Base-by-base conservation (phyloP, 495 filamentous ascomycete species). In the Podospora anserina region DNA sequence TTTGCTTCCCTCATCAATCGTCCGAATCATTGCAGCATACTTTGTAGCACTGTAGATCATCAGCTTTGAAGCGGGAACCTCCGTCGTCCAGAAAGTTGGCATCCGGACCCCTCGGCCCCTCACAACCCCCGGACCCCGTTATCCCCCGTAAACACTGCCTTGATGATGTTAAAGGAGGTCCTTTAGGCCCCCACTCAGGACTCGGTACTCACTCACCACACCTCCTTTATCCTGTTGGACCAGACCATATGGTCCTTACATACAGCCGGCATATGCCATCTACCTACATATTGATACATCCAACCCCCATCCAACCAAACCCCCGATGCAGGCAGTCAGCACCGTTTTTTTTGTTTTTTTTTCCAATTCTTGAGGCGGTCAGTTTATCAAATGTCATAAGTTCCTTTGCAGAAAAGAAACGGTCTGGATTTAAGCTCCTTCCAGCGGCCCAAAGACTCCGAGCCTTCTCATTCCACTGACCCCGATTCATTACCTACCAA, bases 171-270 rank as follows among this genome's bases (percentile, higher is more conserved):
- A 49, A 49, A 49, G 39, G 56, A 58, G 56, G 56, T 26, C 56
- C 56, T 27, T 27, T 59, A 27, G 3, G 56, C 19, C 19, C 56
- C 59, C 39, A 66, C 20, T n/a, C 54, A 59, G 65, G 28, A 39
- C 55, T 32, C 30, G 30, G 30, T 32, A 6, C 7, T 4, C 7
- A 6, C 30, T 32, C 30, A 32, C 30, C 30, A 32, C 30, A 32
- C 30, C 30, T 32, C 30, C 26, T 53, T 62, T 54, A 69, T 58
- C 63, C 34, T 44, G 27, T 19, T 4, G 20, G 30, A 32, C 30
- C 30, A 32, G 7, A 7, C 7, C 39, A 11, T 49, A 49, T 49
- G 30, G 30, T 7, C 39, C 39, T 49, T 49, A 49, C 39, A 49
- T 49, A 49, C 30, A 32, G 9, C 0, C 39, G 13, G 39, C 39